phyloP scores from a whole-genome alignment of 768 basidiomycete species.

The Kwoniella sp. region DNA sequence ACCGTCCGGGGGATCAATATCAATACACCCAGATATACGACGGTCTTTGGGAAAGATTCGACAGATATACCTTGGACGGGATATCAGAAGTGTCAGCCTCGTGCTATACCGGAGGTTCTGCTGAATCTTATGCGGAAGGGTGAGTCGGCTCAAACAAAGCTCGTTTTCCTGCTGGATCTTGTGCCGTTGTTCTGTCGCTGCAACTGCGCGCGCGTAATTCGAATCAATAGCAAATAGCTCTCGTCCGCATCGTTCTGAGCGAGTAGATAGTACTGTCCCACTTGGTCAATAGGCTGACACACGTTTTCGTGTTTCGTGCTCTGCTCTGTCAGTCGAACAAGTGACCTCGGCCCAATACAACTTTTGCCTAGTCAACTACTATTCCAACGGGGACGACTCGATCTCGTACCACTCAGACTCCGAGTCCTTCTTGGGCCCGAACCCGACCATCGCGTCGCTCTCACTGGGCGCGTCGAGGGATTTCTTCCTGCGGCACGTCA shows the following conservation, averaged over 20 bases:
- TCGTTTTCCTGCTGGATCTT: no score
- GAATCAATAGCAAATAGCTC: no score
- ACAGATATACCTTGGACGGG: constrained; percentile 37
- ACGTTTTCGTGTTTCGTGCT: no score
- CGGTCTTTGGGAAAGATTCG: constrained; percentile 54
- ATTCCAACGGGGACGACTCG: constrained; percentile 51
- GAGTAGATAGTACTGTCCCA: not conserved
- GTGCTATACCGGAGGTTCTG: constrained; percentile 52
- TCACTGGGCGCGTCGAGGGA: constrained; percentile 51
- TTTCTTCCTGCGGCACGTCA: constrained; percentile 53
- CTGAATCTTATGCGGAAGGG: constrained; percentile 42
- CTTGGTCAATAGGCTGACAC: not conserved
- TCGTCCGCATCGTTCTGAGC: not conserved
- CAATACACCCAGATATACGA: constrained; percentile 53
- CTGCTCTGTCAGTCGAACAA: constrained; percentile 49
- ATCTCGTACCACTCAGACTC: constrained; percentile 55
- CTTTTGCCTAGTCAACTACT: constrained; percentile 55
- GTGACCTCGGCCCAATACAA: constrained; percentile 54
- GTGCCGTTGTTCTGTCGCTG: no score
- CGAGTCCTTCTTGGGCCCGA: constrained; percentile 52
- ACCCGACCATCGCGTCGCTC: constrained; percentile 55
- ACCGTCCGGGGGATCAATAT: constrained; percentile 42
- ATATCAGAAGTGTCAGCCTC: constrained; percentile 48
- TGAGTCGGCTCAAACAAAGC: constrained; percentile 12
- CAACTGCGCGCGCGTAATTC: not conserved